Percentiles rank a stretch among this genome's conserved stretches.
These are phyloP conservation scores for Claviceps sp. DNA, from an alignment of 2,329 filamentous ascomycete genomes.

Conservation along the genomic window DNA sequence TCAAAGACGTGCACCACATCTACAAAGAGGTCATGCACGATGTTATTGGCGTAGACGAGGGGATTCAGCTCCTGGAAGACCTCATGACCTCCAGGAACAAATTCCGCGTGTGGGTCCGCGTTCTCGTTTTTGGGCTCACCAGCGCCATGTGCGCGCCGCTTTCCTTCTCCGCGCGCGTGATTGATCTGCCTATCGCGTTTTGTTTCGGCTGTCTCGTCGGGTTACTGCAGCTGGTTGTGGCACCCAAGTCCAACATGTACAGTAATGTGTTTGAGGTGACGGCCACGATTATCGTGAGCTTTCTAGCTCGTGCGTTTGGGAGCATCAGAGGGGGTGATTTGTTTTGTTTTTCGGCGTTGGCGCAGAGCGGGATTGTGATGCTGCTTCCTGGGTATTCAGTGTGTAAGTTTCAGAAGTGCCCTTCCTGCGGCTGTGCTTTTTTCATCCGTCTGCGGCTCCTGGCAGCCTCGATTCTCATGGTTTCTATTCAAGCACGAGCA, in stretches of 20 bases:
- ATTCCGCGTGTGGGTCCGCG: conserved; percentile 36
- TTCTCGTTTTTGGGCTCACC: conserved; percentile 58
- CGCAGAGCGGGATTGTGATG: conserved; percentile 51
- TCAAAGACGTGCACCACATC: conserved; percentile 46
- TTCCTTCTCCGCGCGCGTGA: conserved; percentile 55
- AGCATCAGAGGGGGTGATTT: conserved; percentile 37
- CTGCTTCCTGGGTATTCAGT: conserved; percentile 54
- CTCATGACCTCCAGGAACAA: conserved; percentile 43
- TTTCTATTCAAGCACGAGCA: no score
- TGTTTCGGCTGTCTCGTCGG: conserved; percentile 57
- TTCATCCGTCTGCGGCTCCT: background rate
- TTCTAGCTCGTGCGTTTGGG: conserved; percentile 48
- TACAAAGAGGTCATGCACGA: conserved; percentile 55
- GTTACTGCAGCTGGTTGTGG: conserved; percentile 54
- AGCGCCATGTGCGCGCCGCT: conserved; percentile 61
- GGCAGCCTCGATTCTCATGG: background rate
- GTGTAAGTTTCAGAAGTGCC: conserved; percentile 20
- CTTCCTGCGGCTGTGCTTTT: background rate
- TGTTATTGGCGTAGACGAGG: conserved; percentile 43
- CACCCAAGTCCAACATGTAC: conserved; percentile 55
- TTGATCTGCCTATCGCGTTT: conserved; percentile 62
- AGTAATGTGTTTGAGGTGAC: conserved; percentile 52
- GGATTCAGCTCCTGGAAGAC: conserved; percentile 36
- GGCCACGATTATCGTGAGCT: conserved; percentile 47
- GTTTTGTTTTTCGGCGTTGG: conserved; percentile 54